Evolutionary conservation across 441 rosid genomes (phyloP).

Genomic region (Adansonia grandidieri): DNA sequence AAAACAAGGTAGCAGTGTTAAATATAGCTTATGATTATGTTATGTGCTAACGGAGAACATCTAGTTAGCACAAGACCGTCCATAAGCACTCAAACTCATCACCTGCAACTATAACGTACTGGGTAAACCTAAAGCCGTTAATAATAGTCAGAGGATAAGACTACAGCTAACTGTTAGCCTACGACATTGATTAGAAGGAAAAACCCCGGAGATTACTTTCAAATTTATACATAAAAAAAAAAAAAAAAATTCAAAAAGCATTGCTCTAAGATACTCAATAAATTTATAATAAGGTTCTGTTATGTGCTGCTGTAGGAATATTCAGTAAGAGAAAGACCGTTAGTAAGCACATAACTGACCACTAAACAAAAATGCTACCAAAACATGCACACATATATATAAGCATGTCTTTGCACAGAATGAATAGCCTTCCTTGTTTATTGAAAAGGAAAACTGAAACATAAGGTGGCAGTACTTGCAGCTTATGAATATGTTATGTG

Average conservation of each 20-base stretch:
- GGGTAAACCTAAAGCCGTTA: background rate
- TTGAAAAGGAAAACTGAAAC: background rate
- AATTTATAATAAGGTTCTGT: background rate
- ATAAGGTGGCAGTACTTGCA: conserved; percentile 23
- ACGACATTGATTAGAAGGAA: background rate
- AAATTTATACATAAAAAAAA: background rate
- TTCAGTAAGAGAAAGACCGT: background rate
- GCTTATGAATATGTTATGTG: conserved; percentile 25
- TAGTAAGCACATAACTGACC: background rate
- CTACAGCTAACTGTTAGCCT: background rate
- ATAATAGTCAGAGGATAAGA: background rate
- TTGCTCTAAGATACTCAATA: background rate
- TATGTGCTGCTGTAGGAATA: background rate
- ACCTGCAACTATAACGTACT: background rate
- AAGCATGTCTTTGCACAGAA: background rate
- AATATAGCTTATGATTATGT: conserved; percentile 33
- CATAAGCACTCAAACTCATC: conserved; percentile 25
- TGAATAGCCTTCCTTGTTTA: background rate
- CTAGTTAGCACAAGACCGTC: conserved; percentile 34
- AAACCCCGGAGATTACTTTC: background rate
- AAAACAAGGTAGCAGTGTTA: conserved; percentile 31
- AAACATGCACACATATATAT: background rate
- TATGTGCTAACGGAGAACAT: conserved; percentile 24
- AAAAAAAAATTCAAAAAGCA: background rate
- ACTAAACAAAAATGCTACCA: background rate